Evolutionary conservation across 257 asterid species (phyloP), one percentile per base, ranked within the genome.

Genomic region (Phtheirospermum japonicum): DNA sequence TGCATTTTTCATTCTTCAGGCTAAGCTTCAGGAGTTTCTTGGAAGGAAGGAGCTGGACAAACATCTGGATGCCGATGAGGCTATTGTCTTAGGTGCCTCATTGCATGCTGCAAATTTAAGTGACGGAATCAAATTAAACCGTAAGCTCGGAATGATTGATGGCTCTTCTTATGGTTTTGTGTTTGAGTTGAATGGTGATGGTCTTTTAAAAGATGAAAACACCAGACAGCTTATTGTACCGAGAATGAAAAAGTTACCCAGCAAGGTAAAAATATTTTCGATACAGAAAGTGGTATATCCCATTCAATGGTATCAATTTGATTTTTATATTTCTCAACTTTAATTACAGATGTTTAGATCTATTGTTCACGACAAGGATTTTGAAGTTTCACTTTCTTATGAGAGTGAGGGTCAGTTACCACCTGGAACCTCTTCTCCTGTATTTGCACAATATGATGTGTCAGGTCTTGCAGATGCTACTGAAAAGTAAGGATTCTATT

Each of bases 1-100:
- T 33, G 37, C 51, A 18, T 8, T 68, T 66, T 48, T 30, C 65
- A 59, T 63, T 23, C 54, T 67, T 34, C 85, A 93, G 99, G 85
- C 92, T 73, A 93, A 83, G 89, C 93, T 93, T 61, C 99, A 89
- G 76, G 97, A 93, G 72, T 83, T 89, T 74, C 88, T 93, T 62
- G 99, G 99, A 69, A 89, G 85, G 83, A 83, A 89, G 75, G 95
- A 87, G 52, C 79, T 93, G 83, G 96, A 87, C 81, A 93, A 73
- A 70, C 99, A 93, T 76, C 87, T 93, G 57, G 99, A 93, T 57
- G 93, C 99, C 39, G 99, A 93, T 69, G 99, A 93, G 79, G 99
- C 99, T 61, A 85, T 73, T 71, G 97, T 83, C 65, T 79, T 93
- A 46, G 99, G 99, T 61, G 96, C 97, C 76, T 87, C 99, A 23